These are phyloP conservation scores for Coprinopsis sp. DNA, from an alignment of 768 basidiomycete genomes.

Conservation along the genomic window DNA sequence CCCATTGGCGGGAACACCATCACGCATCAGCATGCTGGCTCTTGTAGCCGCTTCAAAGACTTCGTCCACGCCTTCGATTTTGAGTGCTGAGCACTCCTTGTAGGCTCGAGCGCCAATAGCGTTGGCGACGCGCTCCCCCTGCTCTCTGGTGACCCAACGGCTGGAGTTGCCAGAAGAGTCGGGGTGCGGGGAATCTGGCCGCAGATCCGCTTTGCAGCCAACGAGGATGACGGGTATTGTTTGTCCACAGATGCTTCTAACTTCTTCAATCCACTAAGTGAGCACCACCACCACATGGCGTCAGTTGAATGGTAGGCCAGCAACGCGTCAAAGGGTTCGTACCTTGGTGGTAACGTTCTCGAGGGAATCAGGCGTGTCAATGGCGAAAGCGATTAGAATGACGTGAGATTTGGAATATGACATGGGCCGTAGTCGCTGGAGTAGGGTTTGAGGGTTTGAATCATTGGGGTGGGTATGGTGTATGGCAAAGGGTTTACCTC, in stretches of 20 bases:
- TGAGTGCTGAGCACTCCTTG: slow-evolving; percentile 90
- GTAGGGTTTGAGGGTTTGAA: slow-evolving; percentile 10
- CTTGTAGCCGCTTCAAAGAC: slow-evolving; percentile 97
- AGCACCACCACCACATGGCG: slow-evolving; percentile 16
- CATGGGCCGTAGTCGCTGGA: slow-evolving; percentile 86
- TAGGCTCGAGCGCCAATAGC: slow-evolving; percentile 89
- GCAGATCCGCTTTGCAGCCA: slow-evolving; percentile 92
- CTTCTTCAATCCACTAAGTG: slow-evolving; percentile 94
- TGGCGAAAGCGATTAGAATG: slow-evolving; percentile 94
- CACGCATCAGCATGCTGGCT: slow-evolving; percentile 93
- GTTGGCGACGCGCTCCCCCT: slow-evolving; percentile 78
- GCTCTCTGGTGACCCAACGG: slow-evolving; percentile 64
- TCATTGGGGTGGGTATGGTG: neutral
- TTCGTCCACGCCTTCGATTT: slow-evolving; percentile 91
- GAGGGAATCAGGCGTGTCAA: slow-evolving; percentile 94
- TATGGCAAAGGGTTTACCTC: slow-evolving; percentile 50
- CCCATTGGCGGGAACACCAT: slow-evolving; percentile 58
- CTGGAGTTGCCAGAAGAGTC: slow-evolving; percentile 40
- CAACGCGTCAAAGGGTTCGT: slow-evolving; percentile 13
- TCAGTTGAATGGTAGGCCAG: slow-evolving; percentile 4
- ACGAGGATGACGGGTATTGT: slow-evolving; percentile 92
- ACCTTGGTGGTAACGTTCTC: slow-evolving; percentile 96
- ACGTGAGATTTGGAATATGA: slow-evolving; percentile 99
- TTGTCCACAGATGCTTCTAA: slow-evolving; percentile 91
- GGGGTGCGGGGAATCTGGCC: slow-evolving; percentile 51